These are phyloP conservation scores for Pseudotulostoma volvatum DNA, from an alignment of 495 filamentous ascomycete genomes.

Conservation along the genomic window DNA sequence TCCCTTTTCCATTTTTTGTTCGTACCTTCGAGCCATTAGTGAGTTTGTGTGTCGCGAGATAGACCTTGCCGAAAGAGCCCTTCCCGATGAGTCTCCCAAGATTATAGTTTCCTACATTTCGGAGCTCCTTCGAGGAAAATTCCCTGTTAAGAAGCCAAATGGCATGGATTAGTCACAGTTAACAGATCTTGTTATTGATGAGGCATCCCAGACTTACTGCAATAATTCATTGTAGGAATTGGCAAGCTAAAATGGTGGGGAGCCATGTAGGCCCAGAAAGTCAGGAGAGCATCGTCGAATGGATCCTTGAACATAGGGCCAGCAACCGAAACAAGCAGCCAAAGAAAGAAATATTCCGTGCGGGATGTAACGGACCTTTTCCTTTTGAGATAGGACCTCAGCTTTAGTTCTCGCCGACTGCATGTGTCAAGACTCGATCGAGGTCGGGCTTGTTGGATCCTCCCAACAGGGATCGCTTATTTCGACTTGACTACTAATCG, in stretches of 20 bases:
- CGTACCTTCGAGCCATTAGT: constrained; percentile 95
- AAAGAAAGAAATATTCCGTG: constrained; percentile 3
- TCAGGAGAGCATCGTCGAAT: constrained; percentile 18
- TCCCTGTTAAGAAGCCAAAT: constrained; percentile 40
- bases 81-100: constrained; percentile 87
- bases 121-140: constrained; percentile 83
- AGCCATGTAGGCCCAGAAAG: background rate
- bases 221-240: constrained; percentile 92
- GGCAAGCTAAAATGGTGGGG: constrained; percentile 50
- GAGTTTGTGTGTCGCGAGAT: constrained; percentile 90
- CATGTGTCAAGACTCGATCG: constrained; percentile 33
- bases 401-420: constrained; percentile 55
- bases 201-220: constrained; percentile 43
- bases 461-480: background rate
- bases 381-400: constrained; percentile 82
- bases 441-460: background rate
- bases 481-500: too few species aligned
- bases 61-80: constrained; percentile 96
- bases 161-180: constrained; percentile 3
- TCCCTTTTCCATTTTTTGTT: background rate
- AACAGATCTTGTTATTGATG: constrained; percentile 4
- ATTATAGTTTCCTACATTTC: constrained; percentile 85
- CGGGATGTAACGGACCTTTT: constrained; percentile 51
- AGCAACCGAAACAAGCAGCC: constrained; percentile 1
- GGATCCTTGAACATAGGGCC: constrained; percentile 2